Percentiles rank a stretch among this genome's conserved stretches.
These are phyloP conservation scores for Euphorbia lathyris DNA, from an alignment of 345 rosid species.

Conservation along the genomic window DNA sequence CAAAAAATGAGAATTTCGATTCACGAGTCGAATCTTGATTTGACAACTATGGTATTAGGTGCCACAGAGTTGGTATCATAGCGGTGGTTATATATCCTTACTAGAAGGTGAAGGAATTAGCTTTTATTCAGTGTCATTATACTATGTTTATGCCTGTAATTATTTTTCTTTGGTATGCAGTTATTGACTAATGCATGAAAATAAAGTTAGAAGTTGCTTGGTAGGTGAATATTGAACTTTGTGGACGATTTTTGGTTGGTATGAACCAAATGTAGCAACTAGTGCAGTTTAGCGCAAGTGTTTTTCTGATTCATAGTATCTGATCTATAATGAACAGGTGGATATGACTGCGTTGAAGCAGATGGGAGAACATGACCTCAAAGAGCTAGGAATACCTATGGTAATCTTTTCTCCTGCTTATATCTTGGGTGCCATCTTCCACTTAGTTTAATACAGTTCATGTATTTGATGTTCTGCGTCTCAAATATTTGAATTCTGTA, in stretches of 20 bases:
- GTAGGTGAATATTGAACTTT: neutral
- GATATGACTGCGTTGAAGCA: slow-evolving; percentile 87
- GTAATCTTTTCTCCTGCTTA: slow-evolving; percentile 35
- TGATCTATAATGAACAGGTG: slow-evolving; percentile 50
- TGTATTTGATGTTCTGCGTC: neutral
- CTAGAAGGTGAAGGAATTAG: neutral
- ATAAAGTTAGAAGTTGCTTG: neutral
- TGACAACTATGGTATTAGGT: too few relatives aligned
- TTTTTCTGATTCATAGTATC: slow-evolving; percentile 3
- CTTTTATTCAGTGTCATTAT: neutral
- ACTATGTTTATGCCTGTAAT: neutral
- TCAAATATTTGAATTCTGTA: slow-evolving; percentile 1
- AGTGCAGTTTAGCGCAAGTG: neutral
- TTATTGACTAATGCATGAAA: neutral
- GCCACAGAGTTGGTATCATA: neutral
- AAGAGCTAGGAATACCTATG: slow-evolving; percentile 96
- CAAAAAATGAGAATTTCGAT: too few relatives aligned
- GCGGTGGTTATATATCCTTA: neutral
- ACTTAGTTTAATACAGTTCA: neutral
- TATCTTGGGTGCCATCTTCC: neutral
- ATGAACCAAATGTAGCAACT: neutral
- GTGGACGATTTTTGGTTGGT: neutral
- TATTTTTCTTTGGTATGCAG: neutral
- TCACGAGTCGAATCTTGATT: too few relatives aligned
- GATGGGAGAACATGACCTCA: slow-evolving; percentile 91